A percentile compares a stretch with the other conserved stretches of the same genome.
These are phyloP conservation scores for Trichoderma semiorbis DNA, from an alignment of 2,329 filamentous ascomycete species.

Conservation along the genomic window DNA sequence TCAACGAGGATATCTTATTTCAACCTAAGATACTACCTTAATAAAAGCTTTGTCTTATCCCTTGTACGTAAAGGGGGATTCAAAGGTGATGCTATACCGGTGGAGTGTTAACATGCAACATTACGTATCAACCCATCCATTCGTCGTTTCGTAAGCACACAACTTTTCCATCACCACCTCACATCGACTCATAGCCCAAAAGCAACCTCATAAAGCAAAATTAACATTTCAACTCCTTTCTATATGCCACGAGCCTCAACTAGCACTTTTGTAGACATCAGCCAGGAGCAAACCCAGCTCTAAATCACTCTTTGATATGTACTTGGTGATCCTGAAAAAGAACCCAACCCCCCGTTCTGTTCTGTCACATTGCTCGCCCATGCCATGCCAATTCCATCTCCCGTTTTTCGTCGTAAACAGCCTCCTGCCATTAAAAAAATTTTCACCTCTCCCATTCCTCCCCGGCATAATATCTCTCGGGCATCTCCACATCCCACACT, in stretches of 20 bases:
- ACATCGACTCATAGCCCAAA: background rate
- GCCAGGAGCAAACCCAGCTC: background rate
- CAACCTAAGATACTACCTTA: background rate
- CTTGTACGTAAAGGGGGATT: background rate
- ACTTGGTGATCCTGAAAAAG: background rate
- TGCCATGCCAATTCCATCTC: background rate
- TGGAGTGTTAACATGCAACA: background rate
- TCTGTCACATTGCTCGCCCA: background rate
- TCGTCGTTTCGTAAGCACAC: background rate
- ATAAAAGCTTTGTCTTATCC: background rate
- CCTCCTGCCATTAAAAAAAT: background rate
- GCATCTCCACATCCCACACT: slow-evolving; percentile 75
- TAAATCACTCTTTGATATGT: slow-evolving; percentile 3
- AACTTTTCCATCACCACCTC: background rate
- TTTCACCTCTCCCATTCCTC: slow-evolving; percentile 47
- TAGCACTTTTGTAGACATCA: slow-evolving; percentile 2
- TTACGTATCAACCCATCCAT: background rate
- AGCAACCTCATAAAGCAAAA: background rate
- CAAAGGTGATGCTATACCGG: background rate
- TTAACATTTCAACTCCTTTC: slow-evolving; percentile 3
- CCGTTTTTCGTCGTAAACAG: background rate
- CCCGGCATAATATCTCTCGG: slow-evolving; percentile 64
- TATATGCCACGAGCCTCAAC: slow-evolving; percentile 2
- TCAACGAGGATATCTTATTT: background rate
- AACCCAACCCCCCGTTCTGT: background rate